Conservation (phyloP, 2,329 filamentous ascomycete species). For the Chrysoporthe deuterocubensis region DNA sequence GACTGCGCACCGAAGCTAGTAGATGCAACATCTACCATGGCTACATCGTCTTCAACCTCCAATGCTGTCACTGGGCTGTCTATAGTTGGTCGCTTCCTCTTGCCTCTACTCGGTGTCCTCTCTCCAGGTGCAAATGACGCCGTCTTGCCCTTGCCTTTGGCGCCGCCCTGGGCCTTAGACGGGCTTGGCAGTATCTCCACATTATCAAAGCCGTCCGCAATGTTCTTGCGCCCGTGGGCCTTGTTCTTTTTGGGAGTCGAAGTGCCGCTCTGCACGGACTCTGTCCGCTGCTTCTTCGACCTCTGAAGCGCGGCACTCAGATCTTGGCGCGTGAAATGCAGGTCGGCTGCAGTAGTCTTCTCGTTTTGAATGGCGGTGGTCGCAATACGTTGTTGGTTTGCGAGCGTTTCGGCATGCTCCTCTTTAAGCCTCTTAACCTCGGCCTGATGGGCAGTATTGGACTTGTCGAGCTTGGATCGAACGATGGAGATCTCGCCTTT, state of each 20-base stretch:
- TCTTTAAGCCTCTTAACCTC: conserved; percentile 66
- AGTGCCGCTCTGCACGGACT: conserved; percentile 41
- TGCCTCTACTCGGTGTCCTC: conserved; percentile 67
- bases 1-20: neutral
- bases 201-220: conserved; percentile 80
- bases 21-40: conserved; percentile 28
- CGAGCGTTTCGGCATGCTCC: conserved; percentile 65
- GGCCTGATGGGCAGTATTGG: conserved; percentile 64
- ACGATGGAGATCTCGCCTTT: conserved; percentile 76
- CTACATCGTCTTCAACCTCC: conserved; percentile 52
- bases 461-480: conserved; percentile 69
- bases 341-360: conserved; percentile 68
- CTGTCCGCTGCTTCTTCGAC: conserved; percentile 47
- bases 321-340: conserved; percentile 75
- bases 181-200: conserved; percentile 60
- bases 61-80: conserved; percentile 70
- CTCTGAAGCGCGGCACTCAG: conserved; percentile 63
- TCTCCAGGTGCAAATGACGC: conserved; percentile 51
- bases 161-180: conserved; percentile 49
- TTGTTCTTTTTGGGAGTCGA: conserved; percentile 67
- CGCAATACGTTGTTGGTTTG: conserved; percentile 65
- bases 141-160: conserved; percentile 42
- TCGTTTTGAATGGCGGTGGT: conserved; percentile 69
- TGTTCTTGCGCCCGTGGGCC: conserved; percentile 53
- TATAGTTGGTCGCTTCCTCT: conserved; percentile 68